Evolutionary conservation across 768 basidiomycete species (phyloP).

Genomic region (Suillus tomentosus): DNA sequence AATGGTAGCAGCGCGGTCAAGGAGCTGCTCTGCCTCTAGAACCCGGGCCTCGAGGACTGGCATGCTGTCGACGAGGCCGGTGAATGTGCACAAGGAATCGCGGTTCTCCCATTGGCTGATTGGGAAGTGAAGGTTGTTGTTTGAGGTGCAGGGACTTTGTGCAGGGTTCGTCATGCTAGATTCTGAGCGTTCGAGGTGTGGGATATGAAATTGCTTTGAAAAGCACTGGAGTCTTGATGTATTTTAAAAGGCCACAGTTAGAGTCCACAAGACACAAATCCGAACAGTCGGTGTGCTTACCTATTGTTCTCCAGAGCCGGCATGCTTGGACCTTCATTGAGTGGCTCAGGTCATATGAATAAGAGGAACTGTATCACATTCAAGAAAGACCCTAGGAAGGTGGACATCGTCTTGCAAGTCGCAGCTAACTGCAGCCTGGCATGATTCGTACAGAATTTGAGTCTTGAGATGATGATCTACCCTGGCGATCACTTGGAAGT

Average conservation of each 20-base stretch:
- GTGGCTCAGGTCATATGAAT: not conserved
- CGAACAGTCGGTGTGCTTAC: not conserved
- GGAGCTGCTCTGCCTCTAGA: conserved; percentile 22
- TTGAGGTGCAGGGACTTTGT: not conserved
- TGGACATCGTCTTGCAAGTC: not conserved
- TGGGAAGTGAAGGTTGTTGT: conserved; percentile 7
- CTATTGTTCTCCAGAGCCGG: conserved; percentile 1
- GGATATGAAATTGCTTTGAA: not conserved
- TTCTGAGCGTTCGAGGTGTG: not conserved
- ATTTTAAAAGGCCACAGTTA: not conserved
- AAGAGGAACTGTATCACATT: not conserved
- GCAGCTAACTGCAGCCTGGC: not conserved
- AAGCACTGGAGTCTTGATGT: not conserved
- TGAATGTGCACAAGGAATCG: conserved; percentile 31
- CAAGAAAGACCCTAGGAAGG: not conserved
- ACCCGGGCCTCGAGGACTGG: conserved; percentile 24
- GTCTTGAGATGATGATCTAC: not conserved
- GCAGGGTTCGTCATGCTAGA: not conserved
- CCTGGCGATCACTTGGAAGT: not conserved
- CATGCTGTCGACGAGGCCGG: conserved; percentile 23
- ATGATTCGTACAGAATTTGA: not conserved
- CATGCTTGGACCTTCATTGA: not conserved
- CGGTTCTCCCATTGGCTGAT: conserved; percentile 26
- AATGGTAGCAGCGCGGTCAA: conserved; percentile 18
- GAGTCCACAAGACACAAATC: not conserved